These are phyloP conservation scores for Bryum argenteum DNA, from an alignment of 225 moss, liverwort and hornwort genomes.

Conservation along the genomic window DNA sequence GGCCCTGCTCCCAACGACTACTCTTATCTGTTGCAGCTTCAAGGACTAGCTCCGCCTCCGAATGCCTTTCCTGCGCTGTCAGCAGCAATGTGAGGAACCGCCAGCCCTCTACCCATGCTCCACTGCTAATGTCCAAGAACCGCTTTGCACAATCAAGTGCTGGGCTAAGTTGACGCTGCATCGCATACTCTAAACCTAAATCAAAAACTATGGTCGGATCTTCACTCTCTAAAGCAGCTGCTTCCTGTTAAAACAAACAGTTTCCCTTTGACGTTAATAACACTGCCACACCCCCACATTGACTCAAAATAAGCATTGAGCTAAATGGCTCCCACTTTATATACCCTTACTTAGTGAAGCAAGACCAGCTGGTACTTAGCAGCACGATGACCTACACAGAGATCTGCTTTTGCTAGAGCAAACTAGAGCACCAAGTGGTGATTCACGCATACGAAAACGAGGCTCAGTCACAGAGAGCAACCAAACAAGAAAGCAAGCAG, in stretches of 20 bases:
- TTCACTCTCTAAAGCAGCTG: slow-evolving; percentile 73
- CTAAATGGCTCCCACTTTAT: slow-evolving; percentile 1
- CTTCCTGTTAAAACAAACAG: slow-evolving; percentile 52
- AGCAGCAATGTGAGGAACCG: slow-evolving; percentile 80
- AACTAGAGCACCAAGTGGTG: slow-evolving; percentile 7
- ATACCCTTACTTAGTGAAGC: slow-evolving; percentile 3
- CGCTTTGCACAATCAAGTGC: slow-evolving; percentile 95
- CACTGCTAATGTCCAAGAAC: slow-evolving; percentile 81
- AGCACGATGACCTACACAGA: not conserved
- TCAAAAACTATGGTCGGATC: slow-evolving; percentile 85
- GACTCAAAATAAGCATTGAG: not conserved
- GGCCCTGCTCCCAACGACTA: slow-evolving; percentile 92
- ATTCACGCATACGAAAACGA: slow-evolving; percentile 16
- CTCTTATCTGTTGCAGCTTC: slow-evolving; percentile 93
- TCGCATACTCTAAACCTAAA: slow-evolving; percentile 85
- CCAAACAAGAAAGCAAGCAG: slow-evolving; percentile 14
- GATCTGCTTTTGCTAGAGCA: not conserved
- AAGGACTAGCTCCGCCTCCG: slow-evolving; percentile 82
- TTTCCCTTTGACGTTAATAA: slow-evolving; percentile 10
- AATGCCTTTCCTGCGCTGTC: slow-evolving; percentile 80
- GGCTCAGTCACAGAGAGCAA: slow-evolving; percentile 16
- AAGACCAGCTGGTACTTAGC: slow-evolving; percentile 4
- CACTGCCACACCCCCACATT: slow-evolving; percentile 6
- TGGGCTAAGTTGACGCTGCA: slow-evolving; percentile 74
- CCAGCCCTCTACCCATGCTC: slow-evolving; percentile 93